These are phyloP conservation scores for Pogostemon cablin DNA, from an alignment of 257 asterid genomes.

Conservation along the genomic window DNA sequence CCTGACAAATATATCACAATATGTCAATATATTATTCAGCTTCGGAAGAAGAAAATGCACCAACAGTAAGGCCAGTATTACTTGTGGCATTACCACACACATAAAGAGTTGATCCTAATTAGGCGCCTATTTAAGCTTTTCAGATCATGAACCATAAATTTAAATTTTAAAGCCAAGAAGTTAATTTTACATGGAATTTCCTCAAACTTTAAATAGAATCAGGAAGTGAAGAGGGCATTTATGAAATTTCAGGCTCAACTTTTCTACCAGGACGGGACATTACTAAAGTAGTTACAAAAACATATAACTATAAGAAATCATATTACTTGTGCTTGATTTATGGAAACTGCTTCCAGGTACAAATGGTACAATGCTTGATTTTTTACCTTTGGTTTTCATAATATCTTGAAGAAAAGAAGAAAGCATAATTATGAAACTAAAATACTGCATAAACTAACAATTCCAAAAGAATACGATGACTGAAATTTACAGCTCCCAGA, in stretches of 20 bases:
- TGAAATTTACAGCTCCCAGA: slow-evolving; percentile 18
- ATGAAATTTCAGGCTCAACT: slow-evolving; percentile 22
- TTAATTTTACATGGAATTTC: slow-evolving; percentile 14
- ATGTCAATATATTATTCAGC: not conserved
- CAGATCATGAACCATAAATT: not conserved
- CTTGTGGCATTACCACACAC: slow-evolving; percentile 98
- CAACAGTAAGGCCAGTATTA: slow-evolving; percentile 97
- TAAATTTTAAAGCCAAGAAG: slow-evolving; percentile 14
- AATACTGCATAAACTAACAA: slow-evolving; percentile 18
- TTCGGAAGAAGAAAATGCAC: slow-evolving; percentile 44
- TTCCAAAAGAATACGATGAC: slow-evolving; percentile 21
- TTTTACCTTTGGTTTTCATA: slow-evolving; percentile 89
- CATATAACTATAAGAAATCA: not conserved
- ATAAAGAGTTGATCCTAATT: slow-evolving; percentile 24
- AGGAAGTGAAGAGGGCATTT: slow-evolving; percentile 6
- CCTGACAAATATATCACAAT: too few relatives aligned
- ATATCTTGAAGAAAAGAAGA: not conserved
- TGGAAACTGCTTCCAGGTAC: slow-evolving; percentile 82
- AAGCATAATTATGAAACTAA: slow-evolving; percentile 2
- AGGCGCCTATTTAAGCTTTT: not conserved
- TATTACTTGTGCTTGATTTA: slow-evolving; percentile 26
- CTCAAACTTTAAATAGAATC: slow-evolving; percentile 4
- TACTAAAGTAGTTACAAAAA: slow-evolving; percentile 6
- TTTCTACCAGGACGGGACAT: slow-evolving; percentile 20
- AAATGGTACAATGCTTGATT: slow-evolving; percentile 79